Percentiles rank a stretch among this genome's conserved stretches.
Conservation (phyloP, 352 stramenopile species). For the Phytophthora vignae region DNA sequence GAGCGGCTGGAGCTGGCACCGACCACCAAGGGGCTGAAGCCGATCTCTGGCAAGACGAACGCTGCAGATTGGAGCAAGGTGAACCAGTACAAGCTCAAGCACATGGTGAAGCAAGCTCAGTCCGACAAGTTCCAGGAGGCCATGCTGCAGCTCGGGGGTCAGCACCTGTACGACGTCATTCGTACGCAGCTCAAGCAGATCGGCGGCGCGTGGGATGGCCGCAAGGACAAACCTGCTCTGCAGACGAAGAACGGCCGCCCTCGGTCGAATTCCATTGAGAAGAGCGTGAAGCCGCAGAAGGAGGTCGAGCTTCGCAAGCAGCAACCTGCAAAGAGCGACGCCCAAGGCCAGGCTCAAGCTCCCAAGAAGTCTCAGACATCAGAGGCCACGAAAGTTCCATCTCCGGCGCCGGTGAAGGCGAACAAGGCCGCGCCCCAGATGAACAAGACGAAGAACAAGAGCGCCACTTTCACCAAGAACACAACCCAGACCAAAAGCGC, state of each 20-base stretch:
- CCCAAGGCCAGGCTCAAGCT: not conserved
- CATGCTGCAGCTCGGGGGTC: constrained; percentile 22
- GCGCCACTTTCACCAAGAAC: not conserved
- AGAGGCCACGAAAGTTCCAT: constrained; percentile 19
- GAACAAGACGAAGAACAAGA: not conserved
- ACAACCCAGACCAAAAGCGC: not conserved
- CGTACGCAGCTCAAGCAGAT: constrained; percentile 21
- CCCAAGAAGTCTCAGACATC: constrained; percentile 18
- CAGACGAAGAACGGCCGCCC: constrained; percentile 21
- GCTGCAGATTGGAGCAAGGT: constrained; percentile 14
- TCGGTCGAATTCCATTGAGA: not conserved
- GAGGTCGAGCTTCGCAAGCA: not conserved
- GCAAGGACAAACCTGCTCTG: constrained; percentile 21
- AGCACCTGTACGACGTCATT: constrained; percentile 29
- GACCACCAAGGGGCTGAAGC: constrained; percentile 10
- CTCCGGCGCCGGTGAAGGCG: constrained; percentile 19
- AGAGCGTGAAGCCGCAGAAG: constrained; percentile 12
- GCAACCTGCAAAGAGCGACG: constrained; percentile 10
- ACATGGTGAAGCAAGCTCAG: constrained; percentile 25
- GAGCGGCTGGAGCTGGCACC: constrained; percentile 7
- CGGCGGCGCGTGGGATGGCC: constrained; percentile 17
- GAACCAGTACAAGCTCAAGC: constrained; percentile 6
- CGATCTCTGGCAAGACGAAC: not conserved
- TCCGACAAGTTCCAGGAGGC: constrained; percentile 32
- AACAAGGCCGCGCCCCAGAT: not conserved